A percentile compares a stretch with the other conserved stretches of the same genome.
These are phyloP conservation scores for Castanopsis chinensis DNA, from an alignment of 306 rosid species.

Conservation along the genomic window DNA sequence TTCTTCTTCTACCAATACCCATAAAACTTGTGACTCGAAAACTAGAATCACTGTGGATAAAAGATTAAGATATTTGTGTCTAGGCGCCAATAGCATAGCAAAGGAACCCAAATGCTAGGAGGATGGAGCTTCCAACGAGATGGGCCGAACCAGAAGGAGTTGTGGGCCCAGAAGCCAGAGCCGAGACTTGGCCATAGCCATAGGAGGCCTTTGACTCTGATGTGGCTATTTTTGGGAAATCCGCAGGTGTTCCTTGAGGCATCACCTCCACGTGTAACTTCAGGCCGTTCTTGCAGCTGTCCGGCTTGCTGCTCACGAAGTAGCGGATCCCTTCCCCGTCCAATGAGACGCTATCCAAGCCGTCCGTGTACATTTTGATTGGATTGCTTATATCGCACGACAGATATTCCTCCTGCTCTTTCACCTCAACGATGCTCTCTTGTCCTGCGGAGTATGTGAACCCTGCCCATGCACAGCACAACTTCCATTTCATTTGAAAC, in stretches of 20 bases:
- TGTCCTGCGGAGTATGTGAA: slow-evolving; percentile 61
- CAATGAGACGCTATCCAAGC: slow-evolving; percentile 56
- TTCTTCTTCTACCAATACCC: too few relatives aligned
- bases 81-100: neutral
- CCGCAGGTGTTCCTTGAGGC: neutral
- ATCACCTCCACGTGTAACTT: slow-evolving; percentile 58
- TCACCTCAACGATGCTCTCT: slow-evolving; percentile 54
- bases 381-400: slow-evolving; percentile 64
- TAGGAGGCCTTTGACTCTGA: neutral
- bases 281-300: slow-evolving; percentile 67
- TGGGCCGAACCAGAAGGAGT: slow-evolving; percentile 48
- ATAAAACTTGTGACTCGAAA: too few relatives aligned
- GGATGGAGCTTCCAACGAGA: slow-evolving; percentile 9
- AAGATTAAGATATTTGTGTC: too few relatives aligned
- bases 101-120: slow-evolving; percentile 14
- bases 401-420: slow-evolving; percentile 64
- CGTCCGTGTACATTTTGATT: slow-evolving; percentile 63
- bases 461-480: slow-evolving; percentile 44
- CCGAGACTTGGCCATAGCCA: neutral
- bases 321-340: slow-evolving; percentile 66
- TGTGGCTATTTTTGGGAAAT: neutral
- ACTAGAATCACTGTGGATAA: too few relatives aligned
- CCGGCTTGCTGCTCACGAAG: slow-evolving; percentile 53
- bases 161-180: slow-evolving; percentile 44
- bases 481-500: too few relatives aligned